phyloP scores from a whole-genome alignment of 345 rosid species.

The Viola odorata region DNA sequence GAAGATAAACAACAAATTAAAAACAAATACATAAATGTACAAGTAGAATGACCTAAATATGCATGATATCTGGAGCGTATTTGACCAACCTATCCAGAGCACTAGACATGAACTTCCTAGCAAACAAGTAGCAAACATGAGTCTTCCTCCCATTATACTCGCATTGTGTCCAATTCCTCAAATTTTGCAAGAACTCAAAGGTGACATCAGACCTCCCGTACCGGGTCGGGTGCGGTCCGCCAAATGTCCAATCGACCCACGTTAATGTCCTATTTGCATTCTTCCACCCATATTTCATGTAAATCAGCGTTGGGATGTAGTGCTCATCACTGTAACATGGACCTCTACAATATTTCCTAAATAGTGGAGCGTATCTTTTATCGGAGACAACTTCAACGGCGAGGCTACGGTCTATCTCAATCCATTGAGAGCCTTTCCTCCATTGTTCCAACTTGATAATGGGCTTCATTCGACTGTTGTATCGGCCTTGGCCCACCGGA shows the following conservation, averaged over 20 bases:
- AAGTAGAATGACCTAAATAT: background rate
- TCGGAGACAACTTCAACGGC: conserved; percentile 58
- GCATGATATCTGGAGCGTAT: conserved; percentile 37
- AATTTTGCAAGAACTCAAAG: conserved; percentile 33
- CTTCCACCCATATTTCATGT: conserved; percentile 19
- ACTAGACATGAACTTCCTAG: conserved; percentile 63
- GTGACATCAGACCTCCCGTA: conserved; percentile 40
- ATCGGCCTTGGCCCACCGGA: conserved; percentile 58
- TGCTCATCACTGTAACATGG: conserved; percentile 69
- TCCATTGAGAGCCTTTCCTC: conserved; percentile 94
- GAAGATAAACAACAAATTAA: too few species aligned
- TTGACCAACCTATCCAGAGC: conserved; percentile 50
- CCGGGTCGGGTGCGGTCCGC: conserved; percentile 58
- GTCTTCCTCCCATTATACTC: conserved; percentile 47
- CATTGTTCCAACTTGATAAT: conserved; percentile 37
- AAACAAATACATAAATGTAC: too few species aligned
- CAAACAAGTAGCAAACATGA: conserved; percentile 54
- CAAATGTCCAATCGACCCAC: conserved; percentile 71
- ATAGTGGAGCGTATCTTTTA: conserved; percentile 41
- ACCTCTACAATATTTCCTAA: conserved; percentile 40
- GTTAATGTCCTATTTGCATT: conserved; percentile 65
- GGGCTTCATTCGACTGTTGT: conserved; percentile 49
- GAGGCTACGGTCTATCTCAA: conserved; percentile 46
- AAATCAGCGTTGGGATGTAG: conserved; percentile 60
- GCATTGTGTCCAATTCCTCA: conserved; percentile 38